Evolutionary conservation across 1,284 basidiomycete genomes (phyloP).

Genomic region (Mycena citricolor): DNA sequence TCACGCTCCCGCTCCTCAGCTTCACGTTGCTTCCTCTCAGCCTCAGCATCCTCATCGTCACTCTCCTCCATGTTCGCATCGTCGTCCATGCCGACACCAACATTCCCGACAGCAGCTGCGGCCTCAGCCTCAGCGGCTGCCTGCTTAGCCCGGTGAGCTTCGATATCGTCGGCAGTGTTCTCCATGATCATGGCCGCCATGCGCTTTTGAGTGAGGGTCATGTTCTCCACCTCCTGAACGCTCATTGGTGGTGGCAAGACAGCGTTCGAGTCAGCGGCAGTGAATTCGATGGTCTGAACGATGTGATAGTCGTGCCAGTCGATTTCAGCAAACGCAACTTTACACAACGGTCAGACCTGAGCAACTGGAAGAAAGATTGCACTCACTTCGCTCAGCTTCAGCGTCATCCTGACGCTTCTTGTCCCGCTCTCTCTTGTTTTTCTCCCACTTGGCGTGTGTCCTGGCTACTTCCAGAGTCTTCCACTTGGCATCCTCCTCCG

Average conservation of each 20-base stretch:
- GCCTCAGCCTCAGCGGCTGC: constrained; percentile 79
- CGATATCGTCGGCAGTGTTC: constrained; percentile 80
- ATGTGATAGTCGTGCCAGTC: constrained; percentile 99
- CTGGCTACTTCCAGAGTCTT: constrained; percentile 75
- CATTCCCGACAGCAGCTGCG: constrained; percentile 64
- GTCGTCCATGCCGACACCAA: constrained; percentile 48
- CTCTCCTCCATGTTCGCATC: constrained; percentile 76
- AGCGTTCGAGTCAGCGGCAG: constrained; percentile 85
- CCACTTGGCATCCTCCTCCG: constrained; percentile 67
- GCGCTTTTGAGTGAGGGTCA: constrained; percentile 95
- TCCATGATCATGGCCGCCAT: constrained; percentile 99
- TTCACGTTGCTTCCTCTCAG: constrained; percentile 65
- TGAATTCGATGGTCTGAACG: constrained; percentile 98
- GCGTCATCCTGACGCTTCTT: constrained; percentile 87
- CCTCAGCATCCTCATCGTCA: constrained; percentile 71
- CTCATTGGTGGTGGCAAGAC: constrained; percentile 96
- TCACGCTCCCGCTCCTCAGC: constrained; percentile 78
- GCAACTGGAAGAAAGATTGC: constrained; percentile 6
- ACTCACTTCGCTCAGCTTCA: constrained; percentile 82
- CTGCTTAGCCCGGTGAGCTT: constrained; percentile 75
- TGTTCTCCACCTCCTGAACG: constrained; percentile 91
- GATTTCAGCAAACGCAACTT: constrained; percentile 92
- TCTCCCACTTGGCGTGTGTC: constrained; percentile 88
- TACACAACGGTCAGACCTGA: constrained; percentile 10
- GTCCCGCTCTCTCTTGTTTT: constrained; percentile 78